Base-by-base conservation (phyloP, 306 rosid genomes). In the Corylus americana region DNA sequence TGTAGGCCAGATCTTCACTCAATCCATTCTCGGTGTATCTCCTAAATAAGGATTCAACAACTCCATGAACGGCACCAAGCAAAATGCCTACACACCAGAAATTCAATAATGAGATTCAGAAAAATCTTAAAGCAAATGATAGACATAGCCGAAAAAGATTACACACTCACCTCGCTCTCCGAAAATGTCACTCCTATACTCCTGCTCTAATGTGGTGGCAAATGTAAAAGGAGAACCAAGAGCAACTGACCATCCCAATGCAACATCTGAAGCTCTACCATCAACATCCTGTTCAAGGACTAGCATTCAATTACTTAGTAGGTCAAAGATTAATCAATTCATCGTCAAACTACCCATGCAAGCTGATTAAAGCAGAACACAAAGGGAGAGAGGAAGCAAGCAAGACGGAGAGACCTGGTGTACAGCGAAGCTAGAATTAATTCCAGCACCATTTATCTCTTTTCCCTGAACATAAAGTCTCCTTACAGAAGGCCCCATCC, bases 401-500 rank as follows among this genome's bases (percentile, higher is more conserved):
- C 0, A 13, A 64, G 44, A 44, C 72, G 20, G 5, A 11, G 44
- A 13, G 42, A 94, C 99, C 94, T 88, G 99, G 85, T 93, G 98
- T 62, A 93, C 97, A 7, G 88, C 98, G 84, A 95, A 95, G 83
- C 98, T 95, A 57, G 99, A 81, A 83, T 95, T 93, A 70, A 95
- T 95, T 85, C 99, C 98, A 7, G 99, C 99, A 79, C 99, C 99
- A 83, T 95, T 95, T 49, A 93, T 83, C 73, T 93, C 98, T 88
- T 90, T 93, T 29, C 99, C 99, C 85, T 95, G 99, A 55, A 95
- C 94, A 81, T 95, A 90, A n/a, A 95, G 91, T 80, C 97, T 93
- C 89, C 99, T 90, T 39, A 95, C 98, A 11, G 97, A 95, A 25
- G 99, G 99, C 78, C 99, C 99, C 99, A 93, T 95, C 12, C 99